Evolutionary conservation across 352 stramenopile species (phyloP).

Genomic region (Phytophthora syringae): DNA sequence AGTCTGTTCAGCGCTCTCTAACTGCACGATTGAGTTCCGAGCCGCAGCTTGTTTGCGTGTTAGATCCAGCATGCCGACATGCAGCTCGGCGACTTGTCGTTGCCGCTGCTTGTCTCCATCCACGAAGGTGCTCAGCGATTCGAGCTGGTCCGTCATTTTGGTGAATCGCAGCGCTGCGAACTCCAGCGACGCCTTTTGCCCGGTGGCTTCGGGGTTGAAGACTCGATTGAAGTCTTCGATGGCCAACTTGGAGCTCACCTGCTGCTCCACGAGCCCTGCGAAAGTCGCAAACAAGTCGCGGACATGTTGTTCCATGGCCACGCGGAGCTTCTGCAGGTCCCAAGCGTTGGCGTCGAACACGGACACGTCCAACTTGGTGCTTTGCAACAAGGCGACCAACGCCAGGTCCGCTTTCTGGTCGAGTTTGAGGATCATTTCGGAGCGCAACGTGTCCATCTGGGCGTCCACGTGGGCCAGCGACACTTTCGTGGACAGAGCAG

Average conservation of each 20-base stretch:
- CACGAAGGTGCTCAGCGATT: constrained; percentile 52
- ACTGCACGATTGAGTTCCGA: constrained; percentile 48
- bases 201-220: constrained; percentile 61
- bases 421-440: constrained; percentile 38
- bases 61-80: constrained; percentile 57
- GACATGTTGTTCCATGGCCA: constrained; percentile 59
- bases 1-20: constrained; percentile 40
- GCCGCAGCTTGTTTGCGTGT: constrained; percentile 54
- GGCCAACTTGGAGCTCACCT: constrained; percentile 57
- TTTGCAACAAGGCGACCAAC: constrained; percentile 41
- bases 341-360: constrained; percentile 60
- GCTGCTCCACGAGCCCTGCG: constrained; percentile 56
- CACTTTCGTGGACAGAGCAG: constrained; percentile 65
- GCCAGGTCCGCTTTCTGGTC: constrained; percentile 52
- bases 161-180: constrained; percentile 49
- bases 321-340: constrained; percentile 63
- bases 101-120: constrained; percentile 53
- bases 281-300: constrained; percentile 69
- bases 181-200: constrained; percentile 57
- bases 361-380: constrained; percentile 67
- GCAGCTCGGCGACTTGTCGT: constrained; percentile 52
- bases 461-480: constrained; percentile 46
- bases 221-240: constrained; percentile 74
- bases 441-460: constrained; percentile 42
- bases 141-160: constrained; percentile 62